Conservation (phyloP, 495 filamentous ascomycete species). For the Thozetella sp. region DNA sequence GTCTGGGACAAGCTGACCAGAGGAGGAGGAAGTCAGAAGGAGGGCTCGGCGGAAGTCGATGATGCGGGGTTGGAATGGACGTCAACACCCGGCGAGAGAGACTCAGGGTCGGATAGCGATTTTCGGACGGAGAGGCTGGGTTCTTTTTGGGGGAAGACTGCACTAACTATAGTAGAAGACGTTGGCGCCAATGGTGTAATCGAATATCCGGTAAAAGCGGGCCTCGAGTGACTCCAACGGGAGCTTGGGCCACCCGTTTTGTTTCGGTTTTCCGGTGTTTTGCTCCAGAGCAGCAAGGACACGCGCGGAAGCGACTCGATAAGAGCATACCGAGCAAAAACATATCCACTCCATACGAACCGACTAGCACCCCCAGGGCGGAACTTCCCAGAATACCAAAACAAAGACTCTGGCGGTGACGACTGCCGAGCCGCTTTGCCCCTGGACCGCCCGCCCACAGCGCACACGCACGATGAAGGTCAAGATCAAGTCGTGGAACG, state of each 20-base stretch:
- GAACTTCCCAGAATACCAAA: not conserved
- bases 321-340: too few species aligned
- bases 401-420: not conserved
- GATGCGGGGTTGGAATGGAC: conserved; percentile 16
- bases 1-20: not conserved
- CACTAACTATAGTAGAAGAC: not conserved
- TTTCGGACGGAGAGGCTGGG: not conserved
- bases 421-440: not conserved
- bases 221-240: not conserved
- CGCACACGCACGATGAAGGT: conserved; percentile 75
- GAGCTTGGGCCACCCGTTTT: conserved; percentile 21
- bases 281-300: too few species aligned
- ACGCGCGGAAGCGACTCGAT: not conserved
- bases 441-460: not conserved
- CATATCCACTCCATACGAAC: too few species aligned
- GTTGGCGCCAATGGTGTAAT: conserved; percentile 3
- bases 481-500: conserved; percentile 88
- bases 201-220: not conserved
- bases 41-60: not conserved
- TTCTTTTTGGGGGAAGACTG: not conserved
- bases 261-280: not conserved
- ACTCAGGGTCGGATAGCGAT: not conserved
- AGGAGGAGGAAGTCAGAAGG: not conserved
- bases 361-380: too few species aligned
- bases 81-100: not conserved